These are phyloP conservation scores for Curvularia sp. DNA, from an alignment of 2,329 filamentous ascomycete genomes.

Conservation along the genomic window DNA sequence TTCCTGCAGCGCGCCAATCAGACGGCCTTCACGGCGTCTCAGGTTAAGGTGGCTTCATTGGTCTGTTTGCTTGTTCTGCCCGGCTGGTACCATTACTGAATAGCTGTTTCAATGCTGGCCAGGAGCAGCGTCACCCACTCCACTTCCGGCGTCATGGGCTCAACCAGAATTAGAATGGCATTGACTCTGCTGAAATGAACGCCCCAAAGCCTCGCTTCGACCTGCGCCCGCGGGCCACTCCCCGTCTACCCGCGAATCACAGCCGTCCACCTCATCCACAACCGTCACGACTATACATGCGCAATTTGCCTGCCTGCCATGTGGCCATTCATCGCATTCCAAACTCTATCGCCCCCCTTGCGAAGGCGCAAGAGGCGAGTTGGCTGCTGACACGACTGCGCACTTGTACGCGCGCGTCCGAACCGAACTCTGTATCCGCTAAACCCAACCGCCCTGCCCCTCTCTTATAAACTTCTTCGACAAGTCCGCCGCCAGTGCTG, in stretches of 20 bases:
- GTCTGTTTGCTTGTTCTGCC: slow-evolving; percentile 18
- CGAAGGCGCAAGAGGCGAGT: not conserved
- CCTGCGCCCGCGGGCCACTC: not conserved
- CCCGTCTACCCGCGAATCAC: not conserved
- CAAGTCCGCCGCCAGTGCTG: not conserved
- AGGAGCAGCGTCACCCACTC: slow-evolving; percentile 17
- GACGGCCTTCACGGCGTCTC: slow-evolving; percentile 27
- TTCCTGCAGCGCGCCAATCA: slow-evolving; percentile 28
- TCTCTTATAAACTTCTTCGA: not conserved
- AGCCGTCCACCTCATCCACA: not conserved
- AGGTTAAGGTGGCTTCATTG: slow-evolving; percentile 29
- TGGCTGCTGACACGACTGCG: not conserved
- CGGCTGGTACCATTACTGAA: slow-evolving; percentile 18
- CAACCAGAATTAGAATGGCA: slow-evolving; percentile 21
- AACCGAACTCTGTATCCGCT: not conserved
- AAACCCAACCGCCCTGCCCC: not conserved
- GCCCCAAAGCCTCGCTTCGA: not conserved
- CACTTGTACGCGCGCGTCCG: not conserved
- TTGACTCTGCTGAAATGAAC: slow-evolving; percentile 18
- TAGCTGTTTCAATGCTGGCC: slow-evolving; percentile 34
- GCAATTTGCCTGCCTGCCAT: not conserved
- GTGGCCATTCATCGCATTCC: not conserved
- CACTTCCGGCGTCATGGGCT: slow-evolving; percentile 16
- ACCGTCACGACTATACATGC: not conserved
- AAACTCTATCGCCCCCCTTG: not conserved